Percentiles rank a stretch among this genome's conserved stretches.
Evolutionary conservation across 2,329 filamentous ascomycete genomes (phyloP).

Genomic region (Acephala macrosclerotiorum): DNA sequence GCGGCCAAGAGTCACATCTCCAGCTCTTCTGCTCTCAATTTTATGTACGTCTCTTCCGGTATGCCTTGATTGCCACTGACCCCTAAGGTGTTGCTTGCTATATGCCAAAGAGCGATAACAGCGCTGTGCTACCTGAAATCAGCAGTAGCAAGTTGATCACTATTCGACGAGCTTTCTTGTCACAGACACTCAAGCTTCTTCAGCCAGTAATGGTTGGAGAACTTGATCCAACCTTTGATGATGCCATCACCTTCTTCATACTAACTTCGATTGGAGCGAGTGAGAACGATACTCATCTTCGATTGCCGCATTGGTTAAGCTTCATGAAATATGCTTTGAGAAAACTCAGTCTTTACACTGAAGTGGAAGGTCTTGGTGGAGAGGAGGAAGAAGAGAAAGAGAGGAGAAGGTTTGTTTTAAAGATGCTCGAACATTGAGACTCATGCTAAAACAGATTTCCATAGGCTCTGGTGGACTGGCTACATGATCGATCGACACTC

Average conservation of each 20-base stretch:
- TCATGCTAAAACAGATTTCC: no score
- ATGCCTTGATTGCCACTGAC: not conserved
- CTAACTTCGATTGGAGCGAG: constrained; percentile 7
- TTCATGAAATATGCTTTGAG: constrained; percentile 8
- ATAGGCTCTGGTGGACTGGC: constrained; percentile 24
- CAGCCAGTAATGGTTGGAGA: constrained; percentile 10
- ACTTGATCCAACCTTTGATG: constrained; percentile 6
- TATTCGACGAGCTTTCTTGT: not conserved
- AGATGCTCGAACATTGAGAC: no score
- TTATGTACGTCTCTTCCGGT: constrained; percentile 1
- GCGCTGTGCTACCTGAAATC: not conserved
- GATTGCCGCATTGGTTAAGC: constrained; percentile 9
- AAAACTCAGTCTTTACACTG: constrained; percentile 6
- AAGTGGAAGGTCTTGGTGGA: not conserved
- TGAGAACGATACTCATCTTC: constrained; percentile 1
- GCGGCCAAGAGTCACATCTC: not conserved
- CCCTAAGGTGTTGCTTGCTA: constrained; percentile 7
- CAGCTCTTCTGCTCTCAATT: constrained; percentile 5
- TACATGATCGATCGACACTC: constrained; percentile 21
- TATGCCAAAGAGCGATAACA: constrained; percentile 7
- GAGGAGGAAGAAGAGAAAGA: constrained; percentile 24
- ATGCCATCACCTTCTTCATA: constrained; percentile 8
- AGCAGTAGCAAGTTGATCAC: constrained; percentile 6
- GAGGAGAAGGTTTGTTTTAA: constrained; percentile 12
- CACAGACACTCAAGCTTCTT: not conserved